phyloP scores from a whole-genome alignment of 2,329 filamentous ascomycete genomes.

The Fusarium sp. region DNA sequence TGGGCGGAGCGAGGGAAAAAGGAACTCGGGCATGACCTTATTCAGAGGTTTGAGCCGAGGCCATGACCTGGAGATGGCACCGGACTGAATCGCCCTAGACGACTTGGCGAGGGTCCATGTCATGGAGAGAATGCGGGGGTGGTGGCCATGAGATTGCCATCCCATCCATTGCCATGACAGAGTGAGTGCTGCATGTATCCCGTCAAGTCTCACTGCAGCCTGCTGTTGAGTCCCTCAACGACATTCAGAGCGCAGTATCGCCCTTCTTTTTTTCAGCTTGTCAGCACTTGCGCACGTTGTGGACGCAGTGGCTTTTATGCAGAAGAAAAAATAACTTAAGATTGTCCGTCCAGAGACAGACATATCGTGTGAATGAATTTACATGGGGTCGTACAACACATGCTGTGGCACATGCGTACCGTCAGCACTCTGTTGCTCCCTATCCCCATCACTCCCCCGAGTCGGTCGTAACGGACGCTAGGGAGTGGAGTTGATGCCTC shows the following conservation, averaged over 20 bases:
- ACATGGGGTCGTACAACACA: slow-evolving; percentile 14
- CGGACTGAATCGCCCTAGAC: not conserved
- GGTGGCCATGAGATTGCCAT: not conserved
- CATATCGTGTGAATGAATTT: not conserved
- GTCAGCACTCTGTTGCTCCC: slow-evolving; percentile 33
- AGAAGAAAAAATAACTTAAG: not conserved
- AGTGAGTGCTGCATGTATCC: not conserved
- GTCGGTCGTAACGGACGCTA: slow-evolving; percentile 16
- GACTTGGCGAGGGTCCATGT: not conserved
- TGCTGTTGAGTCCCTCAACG: not conserved
- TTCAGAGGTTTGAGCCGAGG: slow-evolving; percentile 40
- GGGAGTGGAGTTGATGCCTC: slow-evolving; percentile 11
- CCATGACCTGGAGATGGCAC: slow-evolving; percentile 7
- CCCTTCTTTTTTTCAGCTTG: slow-evolving; percentile 13
- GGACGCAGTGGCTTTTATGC: not conserved
- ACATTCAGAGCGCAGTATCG: not conserved
- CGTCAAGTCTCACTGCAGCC: not conserved
- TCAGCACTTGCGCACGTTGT: slow-evolving; percentile 19
- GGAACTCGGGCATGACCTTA: slow-evolving; percentile 23
- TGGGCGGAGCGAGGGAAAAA: not conserved
- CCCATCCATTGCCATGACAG: not conserved
- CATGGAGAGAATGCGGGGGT: not conserved
- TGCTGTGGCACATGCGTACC: slow-evolving; percentile 12
- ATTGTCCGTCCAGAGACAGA: not conserved
- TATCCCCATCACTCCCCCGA: not conserved